Conservation (phyloP, 192 early-diverging fungal species). For the Coemansia sp. region DNA sequence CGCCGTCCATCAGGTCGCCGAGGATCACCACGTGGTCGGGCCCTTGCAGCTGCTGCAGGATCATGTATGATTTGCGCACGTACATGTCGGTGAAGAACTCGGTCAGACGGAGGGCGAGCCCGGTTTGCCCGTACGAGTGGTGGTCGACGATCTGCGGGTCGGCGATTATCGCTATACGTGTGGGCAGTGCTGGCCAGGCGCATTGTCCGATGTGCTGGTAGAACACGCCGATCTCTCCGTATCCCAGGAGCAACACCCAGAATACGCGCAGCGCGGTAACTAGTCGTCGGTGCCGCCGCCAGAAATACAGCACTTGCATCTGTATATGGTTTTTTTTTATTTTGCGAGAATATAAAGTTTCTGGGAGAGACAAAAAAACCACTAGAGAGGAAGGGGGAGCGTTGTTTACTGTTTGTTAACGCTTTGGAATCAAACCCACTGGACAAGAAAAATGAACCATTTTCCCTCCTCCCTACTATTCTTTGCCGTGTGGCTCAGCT, state of each 20-base stretch:
- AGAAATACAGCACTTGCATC: not conserved
- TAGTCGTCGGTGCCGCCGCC: not conserved
- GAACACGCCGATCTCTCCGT: slow-evolving; percentile 37
- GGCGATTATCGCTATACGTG: slow-evolving; percentile 65
- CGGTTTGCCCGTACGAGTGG: slow-evolving; percentile 75
- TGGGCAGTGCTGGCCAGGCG: slow-evolving; percentile 15
- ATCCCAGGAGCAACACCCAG: slow-evolving; percentile 25
- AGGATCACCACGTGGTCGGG: slow-evolving; percentile 70
- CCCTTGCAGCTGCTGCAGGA: slow-evolving; percentile 52
- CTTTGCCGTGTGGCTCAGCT: no score
- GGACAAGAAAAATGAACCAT: no score
- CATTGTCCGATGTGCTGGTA: slow-evolving; percentile 24
- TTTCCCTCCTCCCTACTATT: no score
- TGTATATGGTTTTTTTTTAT: no score
- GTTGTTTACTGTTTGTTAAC: no score
- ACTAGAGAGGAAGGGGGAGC: no score
- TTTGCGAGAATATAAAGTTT: no score
- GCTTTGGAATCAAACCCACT: no score
- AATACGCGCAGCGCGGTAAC: slow-evolving; percentile 17
- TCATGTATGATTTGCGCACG: slow-evolving; percentile 72
- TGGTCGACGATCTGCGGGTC: slow-evolving; percentile 94
- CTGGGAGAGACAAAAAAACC: no score
- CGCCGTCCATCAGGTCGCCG: slow-evolving; percentile 86
- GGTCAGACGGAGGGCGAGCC: slow-evolving; percentile 55
- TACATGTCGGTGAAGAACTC: slow-evolving; percentile 85